Evolutionary conservation across 768 basidiomycete genomes (phyloP).

Genomic region (Pleurotus pulmonarius): DNA sequence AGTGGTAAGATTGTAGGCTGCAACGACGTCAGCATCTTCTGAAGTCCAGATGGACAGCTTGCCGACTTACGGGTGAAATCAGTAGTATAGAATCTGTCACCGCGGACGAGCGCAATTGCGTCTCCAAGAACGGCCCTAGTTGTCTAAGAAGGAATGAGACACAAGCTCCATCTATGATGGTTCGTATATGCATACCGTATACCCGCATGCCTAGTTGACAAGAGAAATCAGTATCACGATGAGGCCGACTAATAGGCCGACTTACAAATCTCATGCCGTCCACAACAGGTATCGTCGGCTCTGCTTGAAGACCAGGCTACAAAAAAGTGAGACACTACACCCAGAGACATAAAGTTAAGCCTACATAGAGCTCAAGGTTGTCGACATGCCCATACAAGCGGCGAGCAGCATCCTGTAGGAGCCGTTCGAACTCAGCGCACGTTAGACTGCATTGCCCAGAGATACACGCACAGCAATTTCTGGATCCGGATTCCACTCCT

Average conservation of each 20-base stretch:
- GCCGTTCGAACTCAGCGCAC: no score
- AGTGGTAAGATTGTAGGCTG: conserved; percentile 40
- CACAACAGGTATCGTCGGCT: conserved; percentile 47
- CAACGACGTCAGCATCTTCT: not conserved
- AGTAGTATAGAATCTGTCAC: conserved; percentile 50
- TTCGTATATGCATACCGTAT: conserved; percentile 34
- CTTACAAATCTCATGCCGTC: conserved; percentile 44
- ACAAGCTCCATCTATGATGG: not conserved
- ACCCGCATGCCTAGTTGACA: conserved; percentile 42
- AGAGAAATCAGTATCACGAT: not conserved
- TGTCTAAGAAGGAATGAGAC: conserved; percentile 22
- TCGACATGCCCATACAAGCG: conserved; percentile 31
- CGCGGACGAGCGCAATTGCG: conserved; percentile 49
- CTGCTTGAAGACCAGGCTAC: conserved; percentile 35
- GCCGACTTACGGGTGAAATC: conserved; percentile 42
- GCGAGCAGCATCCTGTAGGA: conserved; percentile 23
- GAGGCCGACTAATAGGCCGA: not conserved
- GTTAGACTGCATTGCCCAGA: not conserved
- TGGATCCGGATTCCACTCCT: conserved; percentile 52
- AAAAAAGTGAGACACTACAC: not conserved
- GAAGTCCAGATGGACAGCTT: not conserved
- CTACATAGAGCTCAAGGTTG: conserved; percentile 33
- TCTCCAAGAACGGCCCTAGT: conserved; percentile 50
- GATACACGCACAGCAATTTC: conserved; percentile 34
- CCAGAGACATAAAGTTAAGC: not conserved